A percentile compares a stretch with the other conserved stretches of the same genome.
Evolutionary conservation across 2,329 filamentous ascomycete species (phyloP).

Genomic region (Phaeophleospora eucalypticola): DNA sequence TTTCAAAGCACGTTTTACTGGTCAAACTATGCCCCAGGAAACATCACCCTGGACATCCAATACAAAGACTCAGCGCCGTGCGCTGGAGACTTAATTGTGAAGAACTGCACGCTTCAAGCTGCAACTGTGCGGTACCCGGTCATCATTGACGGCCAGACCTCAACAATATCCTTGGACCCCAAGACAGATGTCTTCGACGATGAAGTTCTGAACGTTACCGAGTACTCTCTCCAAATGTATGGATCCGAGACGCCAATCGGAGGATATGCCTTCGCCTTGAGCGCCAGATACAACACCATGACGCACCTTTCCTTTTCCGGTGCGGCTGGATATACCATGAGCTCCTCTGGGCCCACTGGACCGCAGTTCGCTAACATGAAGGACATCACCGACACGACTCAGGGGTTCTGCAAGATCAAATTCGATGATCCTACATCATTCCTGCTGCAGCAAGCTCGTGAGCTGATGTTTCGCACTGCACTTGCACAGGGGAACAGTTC

Average conservation of each 20-base stretch:
- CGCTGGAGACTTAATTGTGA: constrained; percentile 3
- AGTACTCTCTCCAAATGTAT: background rate
- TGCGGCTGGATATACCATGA: constrained; percentile 5
- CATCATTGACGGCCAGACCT: constrained; percentile 11
- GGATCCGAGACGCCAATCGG: constrained; percentile 1
- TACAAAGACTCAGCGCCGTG: constrained; percentile 7
- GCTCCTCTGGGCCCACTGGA: background rate
- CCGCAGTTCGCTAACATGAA: constrained; percentile 5
- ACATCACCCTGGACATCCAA: constrained; percentile 2
- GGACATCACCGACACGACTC: background rate
- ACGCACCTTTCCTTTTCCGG: constrained; percentile 3
- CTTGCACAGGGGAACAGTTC: constrained; percentile 4
- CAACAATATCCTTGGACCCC: constrained; percentile 8
- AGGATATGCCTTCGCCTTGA: constrained; percentile 2
- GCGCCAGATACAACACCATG: constrained; percentile 3
- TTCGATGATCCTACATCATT: constrained; percentile 6
- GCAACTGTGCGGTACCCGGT: constrained; percentile 9
- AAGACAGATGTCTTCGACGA: constrained; percentile 5
- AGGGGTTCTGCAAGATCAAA: constrained; percentile 8
- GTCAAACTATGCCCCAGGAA: background rate
- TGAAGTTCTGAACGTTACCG: background rate
- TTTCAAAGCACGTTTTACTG: constrained; percentile 2
- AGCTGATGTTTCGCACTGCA: constrained; percentile 11
- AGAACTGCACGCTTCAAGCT: constrained; percentile 9
- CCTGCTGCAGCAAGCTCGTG: constrained; percentile 8